Percentiles rank a stretch among this genome's conserved stretches.
phyloP scores from a whole-genome alignment of 352 stramenopile genomes.

The Phytopythium delawarense region DNA sequence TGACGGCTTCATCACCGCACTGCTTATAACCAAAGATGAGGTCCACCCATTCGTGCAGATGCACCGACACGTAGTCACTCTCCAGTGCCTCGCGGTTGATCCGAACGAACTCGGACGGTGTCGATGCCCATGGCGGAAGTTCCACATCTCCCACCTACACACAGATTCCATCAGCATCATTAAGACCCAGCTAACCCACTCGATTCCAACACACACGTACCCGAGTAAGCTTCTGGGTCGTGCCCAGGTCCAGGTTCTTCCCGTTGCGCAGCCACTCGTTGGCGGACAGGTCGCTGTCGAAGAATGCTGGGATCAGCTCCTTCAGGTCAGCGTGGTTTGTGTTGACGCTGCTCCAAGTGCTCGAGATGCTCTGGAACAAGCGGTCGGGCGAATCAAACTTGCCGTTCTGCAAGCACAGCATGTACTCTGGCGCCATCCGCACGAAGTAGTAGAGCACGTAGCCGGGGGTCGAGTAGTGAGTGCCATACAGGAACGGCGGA shows the following conservation, averaged over 20 bases:
- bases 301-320: slow-evolving; percentile 99
- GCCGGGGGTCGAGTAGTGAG: slow-evolving; percentile 89
- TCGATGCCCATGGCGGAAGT: slow-evolving; percentile 93
- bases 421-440: slow-evolving; percentile 95
- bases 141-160: slow-evolving; percentile 90
- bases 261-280: slow-evolving; percentile 94
- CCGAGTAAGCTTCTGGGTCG: slow-evolving; percentile 79
- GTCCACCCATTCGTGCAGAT: slow-evolving; percentile 83
- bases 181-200: no score
- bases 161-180: not conserved
- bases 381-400: slow-evolving; percentile 99
- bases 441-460: slow-evolving; percentile 99
- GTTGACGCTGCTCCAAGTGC: slow-evolving; percentile 89
- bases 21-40: slow-evolving; percentile 84
- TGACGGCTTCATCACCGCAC: slow-evolving; percentile 59
- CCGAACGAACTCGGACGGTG: slow-evolving; percentile 72
- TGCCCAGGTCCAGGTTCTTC: slow-evolving; percentile 96
- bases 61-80: slow-evolving; percentile 62
- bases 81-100: slow-evolving; percentile 71
- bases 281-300: slow-evolving; percentile 84
- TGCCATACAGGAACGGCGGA: slow-evolving; percentile 97
- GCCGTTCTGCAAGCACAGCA: slow-evolving; percentile 95
- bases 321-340: slow-evolving; percentile 95
- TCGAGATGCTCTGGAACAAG: slow-evolving; percentile 93
- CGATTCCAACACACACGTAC: slow-evolving; percentile 9